These are phyloP conservation scores for Sistotremastrum niveocremeum DNA, from an alignment of 768 basidiomycete genomes.

Conservation along the genomic window DNA sequence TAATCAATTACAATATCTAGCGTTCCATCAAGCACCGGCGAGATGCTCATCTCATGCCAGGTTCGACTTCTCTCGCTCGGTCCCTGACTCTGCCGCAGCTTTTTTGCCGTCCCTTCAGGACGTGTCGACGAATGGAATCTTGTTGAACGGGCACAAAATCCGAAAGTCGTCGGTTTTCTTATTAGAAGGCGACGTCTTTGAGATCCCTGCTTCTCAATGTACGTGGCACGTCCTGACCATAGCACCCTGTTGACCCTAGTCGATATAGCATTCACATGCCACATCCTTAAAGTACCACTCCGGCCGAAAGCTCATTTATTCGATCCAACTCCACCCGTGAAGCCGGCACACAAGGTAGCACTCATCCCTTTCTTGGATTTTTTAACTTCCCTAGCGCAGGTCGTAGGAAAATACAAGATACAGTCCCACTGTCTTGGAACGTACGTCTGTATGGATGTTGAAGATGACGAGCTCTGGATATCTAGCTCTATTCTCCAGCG, in stretches of 20 bases:
- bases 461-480: neutral
- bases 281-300: conserved; percentile 38
- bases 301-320: conserved; percentile 39
- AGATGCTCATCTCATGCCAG: conserved; percentile 68
- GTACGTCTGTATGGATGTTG: neutral
- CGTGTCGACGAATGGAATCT: conserved; percentile 60
- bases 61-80: conserved; percentile 20
- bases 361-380: conserved; percentile 3
- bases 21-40: conserved; percentile 55
- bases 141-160: conserved; percentile 56
- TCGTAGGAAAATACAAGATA: conserved; percentile 54
- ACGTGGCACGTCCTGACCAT: neutral
- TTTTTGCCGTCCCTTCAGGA: conserved; percentile 31
- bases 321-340: conserved; percentile 46
- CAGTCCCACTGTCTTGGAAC: conserved; percentile 67
- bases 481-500: conserved; percentile 17
- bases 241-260: neutral
- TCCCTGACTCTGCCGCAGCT: neutral
- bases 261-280: conserved; percentile 50
- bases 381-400: conserved; percentile 21
- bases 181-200: conserved; percentile 61
- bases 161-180: conserved; percentile 55
- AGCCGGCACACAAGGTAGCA: conserved; percentile 39
- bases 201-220: conserved; percentile 58
- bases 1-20: conserved; percentile 21